Evolutionary conservation across 2,329 filamentous ascomycete genomes (phyloP).

Genomic region (Fusarium lateritium): DNA sequence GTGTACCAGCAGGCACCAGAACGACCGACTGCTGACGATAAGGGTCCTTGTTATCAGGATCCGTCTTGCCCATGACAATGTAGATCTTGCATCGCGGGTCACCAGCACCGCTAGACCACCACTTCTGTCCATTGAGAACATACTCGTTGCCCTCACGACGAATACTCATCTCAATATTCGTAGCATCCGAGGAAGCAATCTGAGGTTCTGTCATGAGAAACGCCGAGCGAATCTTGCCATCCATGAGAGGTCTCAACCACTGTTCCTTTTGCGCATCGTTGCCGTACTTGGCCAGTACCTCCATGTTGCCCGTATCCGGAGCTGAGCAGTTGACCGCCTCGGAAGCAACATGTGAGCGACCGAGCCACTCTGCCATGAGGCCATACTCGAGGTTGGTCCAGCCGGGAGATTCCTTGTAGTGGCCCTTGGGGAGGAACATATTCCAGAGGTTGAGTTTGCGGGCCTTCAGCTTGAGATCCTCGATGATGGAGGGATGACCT

Average conservation of each 20-base stretch:
- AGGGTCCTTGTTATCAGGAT: constrained; percentile 79
- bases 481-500: constrained; percentile 83
- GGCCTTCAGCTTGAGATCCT: constrained; percentile 90
- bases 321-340: constrained; percentile 93
- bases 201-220: constrained; percentile 96
- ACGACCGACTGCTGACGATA: constrained; percentile 96
- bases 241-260: constrained; percentile 86
- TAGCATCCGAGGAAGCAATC: constrained; percentile 90
- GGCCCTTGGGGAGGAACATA: constrained; percentile 95
- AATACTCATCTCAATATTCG: constrained; percentile 91
- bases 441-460: constrained; percentile 93
- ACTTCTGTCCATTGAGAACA: constrained; percentile 96
- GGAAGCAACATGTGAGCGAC: constrained; percentile 85
- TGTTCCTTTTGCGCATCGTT: constrained; percentile 86
- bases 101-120: constrained; percentile 97
- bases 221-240: constrained; percentile 88
- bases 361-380: constrained; percentile 95
- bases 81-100: constrained; percentile 94
- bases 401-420: constrained; percentile 95
- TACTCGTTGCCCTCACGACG: constrained; percentile 87
- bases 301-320: constrained; percentile 96
- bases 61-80: constrained; percentile 96
- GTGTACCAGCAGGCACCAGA: constrained; percentile 83
- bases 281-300: constrained; percentile 92
- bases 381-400: constrained; percentile 98